phyloP scores from a whole-genome alignment of 1,284 basidiomycete genomes.

The Puccinia triticina region DNA sequence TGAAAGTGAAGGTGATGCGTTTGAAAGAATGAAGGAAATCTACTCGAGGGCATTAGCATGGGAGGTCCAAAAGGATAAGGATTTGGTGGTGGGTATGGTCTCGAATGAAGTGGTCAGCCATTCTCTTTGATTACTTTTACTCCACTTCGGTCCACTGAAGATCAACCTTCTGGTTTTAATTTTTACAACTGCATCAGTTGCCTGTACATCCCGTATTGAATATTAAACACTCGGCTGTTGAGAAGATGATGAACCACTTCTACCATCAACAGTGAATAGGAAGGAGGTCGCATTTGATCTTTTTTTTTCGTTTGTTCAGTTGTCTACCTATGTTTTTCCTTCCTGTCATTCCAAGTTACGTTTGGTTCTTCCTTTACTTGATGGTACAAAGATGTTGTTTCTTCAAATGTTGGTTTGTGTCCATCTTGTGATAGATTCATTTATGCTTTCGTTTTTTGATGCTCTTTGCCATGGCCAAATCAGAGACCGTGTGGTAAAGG shows the following conservation, averaged over 20 bases:
- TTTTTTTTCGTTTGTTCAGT: not conserved
- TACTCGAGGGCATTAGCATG: slow-evolving; percentile 30
- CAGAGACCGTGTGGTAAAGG: too few relatives aligned
- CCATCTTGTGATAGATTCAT: too few relatives aligned
- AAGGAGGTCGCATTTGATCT: not conserved
- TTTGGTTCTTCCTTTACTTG: not conserved
- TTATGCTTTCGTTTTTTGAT: too few relatives aligned
- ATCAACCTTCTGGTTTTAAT: not conserved
- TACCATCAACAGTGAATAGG: slow-evolving; percentile 12
- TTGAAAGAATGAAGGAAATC: slow-evolving; percentile 29
- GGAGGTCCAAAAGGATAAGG: slow-evolving; percentile 11
- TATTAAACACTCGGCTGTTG: slow-evolving; percentile 10
- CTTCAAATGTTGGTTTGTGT: not conserved
- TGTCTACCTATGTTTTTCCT: not conserved
- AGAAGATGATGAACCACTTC: slow-evolving; percentile 45
- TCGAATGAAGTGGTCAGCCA: slow-evolving; percentile 26
- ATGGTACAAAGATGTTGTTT: not conserved
- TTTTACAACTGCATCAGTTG: not conserved
- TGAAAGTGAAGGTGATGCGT: slow-evolving; percentile 10
- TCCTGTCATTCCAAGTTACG: not conserved
- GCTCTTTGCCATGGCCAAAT: too few relatives aligned
- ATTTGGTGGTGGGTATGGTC: slow-evolving; percentile 17
- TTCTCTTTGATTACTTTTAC: not conserved
- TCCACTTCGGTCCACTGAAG: not conserved
- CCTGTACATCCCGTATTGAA: slow-evolving; percentile 46